Evolutionary conservation across 352 stramenopile genomes (phyloP).

Genomic region (Plasmopara halstedii): DNA sequence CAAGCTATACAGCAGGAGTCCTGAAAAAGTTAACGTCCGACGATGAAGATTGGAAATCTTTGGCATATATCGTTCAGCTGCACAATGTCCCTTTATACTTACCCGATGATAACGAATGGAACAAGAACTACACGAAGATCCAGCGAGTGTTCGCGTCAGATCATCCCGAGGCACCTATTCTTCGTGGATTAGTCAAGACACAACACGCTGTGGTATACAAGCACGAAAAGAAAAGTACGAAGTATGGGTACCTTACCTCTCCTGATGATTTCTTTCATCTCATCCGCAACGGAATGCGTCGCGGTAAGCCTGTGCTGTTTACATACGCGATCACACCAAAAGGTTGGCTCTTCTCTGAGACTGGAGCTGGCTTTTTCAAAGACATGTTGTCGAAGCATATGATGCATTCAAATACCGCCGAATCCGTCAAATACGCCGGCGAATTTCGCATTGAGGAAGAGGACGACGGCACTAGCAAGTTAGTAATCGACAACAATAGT

Average conservation of each 20-base stretch:
- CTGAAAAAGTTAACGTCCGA: slow-evolving; percentile 19
- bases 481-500: slow-evolving; percentile 35
- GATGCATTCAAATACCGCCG: slow-evolving; percentile 20
- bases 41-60: slow-evolving; percentile 15
- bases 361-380: slow-evolving; percentile 28
- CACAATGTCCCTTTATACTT: slow-evolving; percentile 19
- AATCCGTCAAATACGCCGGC: slow-evolving; percentile 24
- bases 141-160: slow-evolving; percentile 25
- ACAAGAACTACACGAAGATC: slow-evolving; percentile 19
- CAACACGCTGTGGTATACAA: slow-evolving; percentile 27
- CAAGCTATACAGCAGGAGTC: slow-evolving; percentile 16
- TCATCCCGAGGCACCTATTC: slow-evolving; percentile 16
- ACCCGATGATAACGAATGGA: slow-evolving; percentile 23
- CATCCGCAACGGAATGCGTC: slow-evolving; percentile 14
- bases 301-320: slow-evolving; percentile 26
- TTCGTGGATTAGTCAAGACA: slow-evolving; percentile 12
- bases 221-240: slow-evolving; percentile 7
- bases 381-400: slow-evolving; percentile 36
- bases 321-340: slow-evolving; percentile 26
- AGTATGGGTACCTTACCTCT: slow-evolving; percentile 8
- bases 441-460: slow-evolving; percentile 26
- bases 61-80: slow-evolving; percentile 22
- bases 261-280: slow-evolving; percentile 24
- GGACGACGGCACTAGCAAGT: slow-evolving; percentile 7
- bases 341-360: slow-evolving; percentile 36